A percentile compares a stretch with the other conserved stretches of the same genome.
Conservation (phyloP, 1,284 basidiomycete genomes). For the Fomitopsis betulina region DNA sequence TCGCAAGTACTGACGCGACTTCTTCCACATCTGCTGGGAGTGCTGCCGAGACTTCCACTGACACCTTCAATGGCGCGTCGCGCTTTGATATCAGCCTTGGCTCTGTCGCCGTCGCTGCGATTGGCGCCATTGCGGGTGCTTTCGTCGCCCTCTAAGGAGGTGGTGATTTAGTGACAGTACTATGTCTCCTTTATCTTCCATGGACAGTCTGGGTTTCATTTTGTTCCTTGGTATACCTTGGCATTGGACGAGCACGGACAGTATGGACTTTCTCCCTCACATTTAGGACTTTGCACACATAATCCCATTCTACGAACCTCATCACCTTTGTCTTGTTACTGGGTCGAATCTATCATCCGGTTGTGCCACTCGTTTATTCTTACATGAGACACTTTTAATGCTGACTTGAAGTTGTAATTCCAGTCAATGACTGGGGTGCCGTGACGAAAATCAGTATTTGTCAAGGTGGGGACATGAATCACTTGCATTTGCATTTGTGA, state of each 20-base stretch:
- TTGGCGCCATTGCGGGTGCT: slow-evolving; percentile 23
- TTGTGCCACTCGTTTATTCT: background rate
- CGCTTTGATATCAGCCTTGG: slow-evolving; percentile 12
- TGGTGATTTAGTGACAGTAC: background rate
- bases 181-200: background rate
- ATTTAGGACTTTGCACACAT: background rate
- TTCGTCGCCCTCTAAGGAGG: slow-evolving; percentile 18
- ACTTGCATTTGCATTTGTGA: no score
- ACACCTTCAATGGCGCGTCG: slow-evolving; percentile 21
- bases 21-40: slow-evolving; percentile 5
- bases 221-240: background rate
- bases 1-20: background rate
- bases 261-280: slow-evolving; percentile 6
- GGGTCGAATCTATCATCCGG: background rate
- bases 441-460: no score
- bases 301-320: background rate
- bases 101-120: slow-evolving; percentile 19
- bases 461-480: no score
- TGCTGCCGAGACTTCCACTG: slow-evolving; percentile 10
- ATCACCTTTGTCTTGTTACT: background rate
- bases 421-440: no score
- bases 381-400: background rate
- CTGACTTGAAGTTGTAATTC: background rate
- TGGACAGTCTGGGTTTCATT: slow-evolving; percentile 1
- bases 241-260: slow-evolving; percentile 8